Evolutionary conservation across 2,329 filamentous ascomycete genomes (phyloP), one percentile per base, ranked within the genome.

Genomic region (Didymosphaeria variabile): DNA sequence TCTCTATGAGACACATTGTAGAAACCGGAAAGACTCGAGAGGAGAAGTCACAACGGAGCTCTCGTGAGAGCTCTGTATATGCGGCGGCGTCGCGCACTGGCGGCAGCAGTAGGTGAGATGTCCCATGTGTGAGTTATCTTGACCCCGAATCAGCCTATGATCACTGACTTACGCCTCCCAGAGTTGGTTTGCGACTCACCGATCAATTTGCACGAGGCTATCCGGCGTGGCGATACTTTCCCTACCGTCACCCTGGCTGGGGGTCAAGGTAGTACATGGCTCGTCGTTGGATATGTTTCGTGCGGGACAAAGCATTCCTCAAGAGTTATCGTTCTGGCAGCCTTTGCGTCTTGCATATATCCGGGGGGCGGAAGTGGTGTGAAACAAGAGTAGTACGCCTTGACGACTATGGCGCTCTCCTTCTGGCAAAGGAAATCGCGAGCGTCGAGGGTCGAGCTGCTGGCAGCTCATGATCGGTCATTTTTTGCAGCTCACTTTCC

Each of bases 1-100:
- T 91, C 65, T 90, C 85, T 62, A 83, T 92, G 78, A 83, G 80
- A 42, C 80, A 85, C 62, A 77, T 85, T 13, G 76, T 85, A 36
- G 76, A 79, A 40, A 74, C 76, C 29, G 82, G 83, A 15, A 81
- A 77, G 62, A 76, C 70, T 31, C 81, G 79, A 62, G 82, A 84
- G 63, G 78, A 79, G 60, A 79, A 72, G 54, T 83, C 80, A 6
- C 72, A 77, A 50, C 71, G 73, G 44, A 80, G 76, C 32, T 79
- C 79, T 34, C 64, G 74, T 46, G 78, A 80, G 57, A 79, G 75
- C 34, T 81, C 79, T 12, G 67, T 77, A 17, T 75, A 79, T 59
- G 71, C 77, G 26, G 73, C 73, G 40, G 69, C 72, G 45, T 79
- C 77, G 45, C 74, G 71, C 49, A 72, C 70, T 34, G 78, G 78